Evolutionary conservation across 2,329 filamentous ascomycete genomes (phyloP).

Genomic region (Thermoascus crustaceus): DNA sequence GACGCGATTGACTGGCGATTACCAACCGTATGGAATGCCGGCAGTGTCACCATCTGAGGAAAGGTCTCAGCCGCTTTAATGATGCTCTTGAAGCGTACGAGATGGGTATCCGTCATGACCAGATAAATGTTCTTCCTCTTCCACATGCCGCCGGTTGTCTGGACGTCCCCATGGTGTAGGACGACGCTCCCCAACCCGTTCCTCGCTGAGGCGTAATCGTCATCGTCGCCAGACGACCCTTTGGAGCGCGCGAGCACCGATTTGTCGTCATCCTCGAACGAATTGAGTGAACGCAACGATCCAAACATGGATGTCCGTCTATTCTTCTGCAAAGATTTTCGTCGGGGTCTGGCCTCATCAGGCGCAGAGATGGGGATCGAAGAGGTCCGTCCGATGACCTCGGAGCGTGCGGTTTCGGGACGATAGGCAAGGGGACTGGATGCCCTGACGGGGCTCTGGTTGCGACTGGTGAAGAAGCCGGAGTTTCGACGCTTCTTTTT

Average conservation of each 20-base stretch:
- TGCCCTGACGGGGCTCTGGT: constrained; percentile 18
- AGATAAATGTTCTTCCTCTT: constrained; percentile 65
- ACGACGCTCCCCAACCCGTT: constrained; percentile 41
- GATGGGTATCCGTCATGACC: constrained; percentile 60
- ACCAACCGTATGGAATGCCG: constrained; percentile 34
- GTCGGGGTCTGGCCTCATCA: constrained; percentile 28
- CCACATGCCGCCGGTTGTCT: constrained; percentile 62
- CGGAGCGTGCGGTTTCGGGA: constrained; percentile 22
- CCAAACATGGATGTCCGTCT: constrained; percentile 51
- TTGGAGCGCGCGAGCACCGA: constrained; percentile 44
- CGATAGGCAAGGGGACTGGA: constrained; percentile 11
- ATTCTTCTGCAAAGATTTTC: constrained; percentile 36
- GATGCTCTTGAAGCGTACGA: constrained; percentile 61
- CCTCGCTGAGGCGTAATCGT: constrained; percentile 28
- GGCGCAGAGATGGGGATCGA: constrained; percentile 14
- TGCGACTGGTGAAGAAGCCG: constrained; percentile 28
- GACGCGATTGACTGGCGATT: constrained; percentile 53
- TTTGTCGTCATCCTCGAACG: constrained; percentile 46
- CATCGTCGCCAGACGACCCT: constrained; percentile 41
- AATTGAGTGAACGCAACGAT: constrained; percentile 47
- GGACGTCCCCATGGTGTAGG: constrained; percentile 60
- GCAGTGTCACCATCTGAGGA: constrained; percentile 40
- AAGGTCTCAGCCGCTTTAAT: constrained; percentile 58
- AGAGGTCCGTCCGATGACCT: constrained; percentile 15
- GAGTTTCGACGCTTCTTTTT: constrained; percentile 33